Conservation (phyloP, 257 asterid species). For the Coffea canephora region DNA sequence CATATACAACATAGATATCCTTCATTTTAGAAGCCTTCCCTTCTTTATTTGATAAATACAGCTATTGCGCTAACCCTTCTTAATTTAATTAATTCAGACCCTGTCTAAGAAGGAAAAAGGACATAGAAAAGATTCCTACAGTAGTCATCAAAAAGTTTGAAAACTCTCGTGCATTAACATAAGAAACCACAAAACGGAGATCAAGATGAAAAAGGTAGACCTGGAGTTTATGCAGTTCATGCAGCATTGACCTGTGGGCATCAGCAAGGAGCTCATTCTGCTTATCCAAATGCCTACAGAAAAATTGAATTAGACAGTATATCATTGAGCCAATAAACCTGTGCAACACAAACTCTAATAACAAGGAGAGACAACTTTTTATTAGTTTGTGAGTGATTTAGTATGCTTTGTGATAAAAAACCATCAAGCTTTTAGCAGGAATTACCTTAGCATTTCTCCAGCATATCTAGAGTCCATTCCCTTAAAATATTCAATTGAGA, state of each 20-base stretch:
- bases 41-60: neutral
- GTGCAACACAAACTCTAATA: neutral
- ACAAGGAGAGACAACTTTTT: neutral
- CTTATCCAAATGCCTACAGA: conserved; percentile 78
- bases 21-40: neutral
- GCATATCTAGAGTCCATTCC: conserved; percentile 57
- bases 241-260: conserved; percentile 62
- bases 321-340: neutral
- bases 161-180: neutral
- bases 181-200: neutral
- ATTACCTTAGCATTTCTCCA: conserved; percentile 50
- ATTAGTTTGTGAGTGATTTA: too few relatives aligned
- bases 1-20: neutral
- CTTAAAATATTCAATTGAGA: neutral
- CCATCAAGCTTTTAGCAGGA: neutral
- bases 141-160: neutral
- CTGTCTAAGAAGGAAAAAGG: neutral
- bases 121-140: neutral
- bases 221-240: conserved; percentile 78
- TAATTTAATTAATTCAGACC: too few relatives aligned
- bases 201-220: conserved; percentile 29
- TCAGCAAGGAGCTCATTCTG: conserved; percentile 64
- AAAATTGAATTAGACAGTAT: conserved; percentile 6
- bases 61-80: neutral
- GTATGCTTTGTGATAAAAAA: neutral